phyloP scores from a whole-genome alignment of 768 basidiomycete genomes.

The Mycena galopus region DNA sequence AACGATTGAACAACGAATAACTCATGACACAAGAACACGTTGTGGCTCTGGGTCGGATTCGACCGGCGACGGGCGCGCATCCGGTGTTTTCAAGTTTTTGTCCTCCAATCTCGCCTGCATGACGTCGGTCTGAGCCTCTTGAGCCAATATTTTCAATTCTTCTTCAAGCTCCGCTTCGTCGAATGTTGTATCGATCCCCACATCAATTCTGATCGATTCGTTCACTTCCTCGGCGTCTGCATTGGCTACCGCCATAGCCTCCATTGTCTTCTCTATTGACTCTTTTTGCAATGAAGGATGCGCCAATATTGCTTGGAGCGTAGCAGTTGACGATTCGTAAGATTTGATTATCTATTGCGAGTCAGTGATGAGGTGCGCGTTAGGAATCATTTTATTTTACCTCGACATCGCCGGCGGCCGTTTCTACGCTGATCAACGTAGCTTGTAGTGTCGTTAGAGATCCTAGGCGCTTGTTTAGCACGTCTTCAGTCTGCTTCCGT shows the following conservation, averaged over 20 bases:
- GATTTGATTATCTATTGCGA: constrained; percentile 82
- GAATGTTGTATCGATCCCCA: constrained; percentile 63
- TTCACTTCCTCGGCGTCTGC: constrained; percentile 88
- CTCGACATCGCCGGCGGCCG: constrained; percentile 90
- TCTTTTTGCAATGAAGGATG: constrained; percentile 87
- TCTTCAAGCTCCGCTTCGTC: constrained; percentile 67
- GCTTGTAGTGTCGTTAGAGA: constrained; percentile 81
- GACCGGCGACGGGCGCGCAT: not conserved
- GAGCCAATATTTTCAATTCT: constrained; percentile 71
- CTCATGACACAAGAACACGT: not conserved
- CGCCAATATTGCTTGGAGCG: constrained; percentile 79
- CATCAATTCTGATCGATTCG: constrained; percentile 75
- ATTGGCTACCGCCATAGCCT: constrained; percentile 86
- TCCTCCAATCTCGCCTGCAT: not conserved
- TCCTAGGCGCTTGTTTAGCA: constrained; percentile 79
- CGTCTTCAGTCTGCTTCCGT: constrained; percentile 84
- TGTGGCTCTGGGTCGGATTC: not conserved
- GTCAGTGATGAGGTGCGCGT: not conserved
- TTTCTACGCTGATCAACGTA: constrained; percentile 86
- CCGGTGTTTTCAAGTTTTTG: not conserved
- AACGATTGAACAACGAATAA: not conserved
- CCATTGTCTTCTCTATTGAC: constrained; percentile 88
- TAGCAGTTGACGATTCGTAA: constrained; percentile 86
- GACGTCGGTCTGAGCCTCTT: constrained; percentile 48
- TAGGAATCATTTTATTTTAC: constrained; percentile 57